Evolutionary conservation across 2,329 filamentous ascomycete genomes (phyloP).

Genomic region (Pyricularia sp.): DNA sequence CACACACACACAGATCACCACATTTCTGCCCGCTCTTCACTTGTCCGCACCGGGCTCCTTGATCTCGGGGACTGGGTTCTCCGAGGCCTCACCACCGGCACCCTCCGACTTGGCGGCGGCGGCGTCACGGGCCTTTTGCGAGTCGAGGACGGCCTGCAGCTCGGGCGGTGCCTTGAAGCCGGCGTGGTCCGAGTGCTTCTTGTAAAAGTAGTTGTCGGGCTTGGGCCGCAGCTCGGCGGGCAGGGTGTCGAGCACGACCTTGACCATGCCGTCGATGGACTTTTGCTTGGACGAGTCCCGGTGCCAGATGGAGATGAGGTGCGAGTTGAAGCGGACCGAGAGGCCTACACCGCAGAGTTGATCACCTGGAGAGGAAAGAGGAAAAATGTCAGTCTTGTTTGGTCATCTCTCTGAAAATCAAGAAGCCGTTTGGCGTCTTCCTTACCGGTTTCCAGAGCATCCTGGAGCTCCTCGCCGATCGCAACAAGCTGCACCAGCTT

Average conservation of each 20-base stretch:
- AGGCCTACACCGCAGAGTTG: constrained; percentile 86
- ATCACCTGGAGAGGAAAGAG: constrained; percentile 53
- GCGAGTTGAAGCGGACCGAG: constrained; percentile 79
- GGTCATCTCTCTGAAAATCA: neutral
- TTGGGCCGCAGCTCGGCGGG: constrained; percentile 65
- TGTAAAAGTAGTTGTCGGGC: constrained; percentile 69
- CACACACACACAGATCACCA: neutral
- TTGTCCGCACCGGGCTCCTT: constrained; percentile 1
- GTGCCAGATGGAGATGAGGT: constrained; percentile 89
- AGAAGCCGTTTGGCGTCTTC: constrained; percentile 7
- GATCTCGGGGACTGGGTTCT: constrained; percentile 4
- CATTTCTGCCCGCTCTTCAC: neutral
- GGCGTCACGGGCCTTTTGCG: constrained; percentile 38
- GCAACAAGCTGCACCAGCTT: constrained; percentile 73
- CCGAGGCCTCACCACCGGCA: constrained; percentile 11
- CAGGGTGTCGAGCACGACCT: constrained; percentile 59
- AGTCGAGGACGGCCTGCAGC: constrained; percentile 47
- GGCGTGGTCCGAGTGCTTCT: constrained; percentile 80
- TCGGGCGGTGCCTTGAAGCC: constrained; percentile 62
- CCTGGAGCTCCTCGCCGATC: constrained; percentile 72
- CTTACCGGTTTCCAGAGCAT: constrained; percentile 60
- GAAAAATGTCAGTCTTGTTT: neutral
- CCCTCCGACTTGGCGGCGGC: constrained; percentile 15
- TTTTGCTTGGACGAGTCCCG: constrained; percentile 73
- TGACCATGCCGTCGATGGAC: constrained; percentile 66